phyloP scores from a whole-genome alignment of 352 stramenopile genomes.

The Globisporangium spinosum region DNA sequence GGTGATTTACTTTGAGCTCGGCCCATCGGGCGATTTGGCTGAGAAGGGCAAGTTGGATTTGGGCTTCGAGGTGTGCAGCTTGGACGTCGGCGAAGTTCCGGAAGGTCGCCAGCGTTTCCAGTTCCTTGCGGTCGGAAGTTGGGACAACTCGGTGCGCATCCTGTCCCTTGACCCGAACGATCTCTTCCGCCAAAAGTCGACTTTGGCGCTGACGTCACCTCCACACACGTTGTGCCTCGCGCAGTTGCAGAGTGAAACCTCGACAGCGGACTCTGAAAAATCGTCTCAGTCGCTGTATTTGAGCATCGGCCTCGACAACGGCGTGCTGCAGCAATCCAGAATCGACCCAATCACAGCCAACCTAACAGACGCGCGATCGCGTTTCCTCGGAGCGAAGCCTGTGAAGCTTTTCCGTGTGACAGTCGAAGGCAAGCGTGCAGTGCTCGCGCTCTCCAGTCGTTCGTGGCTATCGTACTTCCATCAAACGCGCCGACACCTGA shows the following conservation, averaged over 20 bases:
- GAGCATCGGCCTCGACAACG: constrained; percentile 93
- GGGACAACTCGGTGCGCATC: constrained; percentile 91
- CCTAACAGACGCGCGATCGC: constrained; percentile 86
- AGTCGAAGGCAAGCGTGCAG: constrained; percentile 85
- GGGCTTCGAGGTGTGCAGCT: constrained; percentile 94
- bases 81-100: constrained; percentile 96
- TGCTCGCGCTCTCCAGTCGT: constrained; percentile 93
- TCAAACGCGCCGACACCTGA: constrained; percentile 88
- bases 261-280: constrained; percentile 44
- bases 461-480: constrained; percentile 96
- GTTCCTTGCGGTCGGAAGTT: constrained; percentile 96
- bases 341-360: constrained; percentile 88
- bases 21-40: constrained; percentile 89
- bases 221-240: constrained; percentile 80
- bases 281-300: constrained; percentile 73
- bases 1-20: constrained; percentile 98
- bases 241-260: constrained; percentile 72
- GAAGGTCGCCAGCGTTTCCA: constrained; percentile 91
- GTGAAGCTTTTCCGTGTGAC: constrained; percentile 94
- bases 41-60: constrained; percentile 94
- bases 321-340: constrained; percentile 91
- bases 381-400: constrained; percentile 92
- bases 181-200: constrained; percentile 85
- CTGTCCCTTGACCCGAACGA: constrained; percentile 93
- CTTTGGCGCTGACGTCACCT: constrained; percentile 75